phyloP scores from a whole-genome alignment of 2,329 filamentous ascomycete species.

The Colletotrichum brevisporum region DNA sequence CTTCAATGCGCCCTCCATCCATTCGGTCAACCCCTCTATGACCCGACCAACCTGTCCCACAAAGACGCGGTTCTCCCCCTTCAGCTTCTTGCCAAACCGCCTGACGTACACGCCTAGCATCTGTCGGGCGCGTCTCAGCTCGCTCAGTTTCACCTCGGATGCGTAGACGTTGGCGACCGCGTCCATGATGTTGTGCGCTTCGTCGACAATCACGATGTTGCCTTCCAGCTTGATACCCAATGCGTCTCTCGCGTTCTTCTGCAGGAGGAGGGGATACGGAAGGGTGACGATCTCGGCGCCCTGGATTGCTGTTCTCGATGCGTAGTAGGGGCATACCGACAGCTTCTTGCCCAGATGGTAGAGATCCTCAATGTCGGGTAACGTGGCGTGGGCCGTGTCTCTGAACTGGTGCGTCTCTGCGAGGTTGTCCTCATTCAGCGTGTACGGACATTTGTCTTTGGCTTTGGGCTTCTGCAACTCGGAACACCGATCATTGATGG shows the following conservation, averaged over 20 bases:
- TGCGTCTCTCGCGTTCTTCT: slow-evolving; percentile 88
- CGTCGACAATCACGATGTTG: slow-evolving; percentile 95
- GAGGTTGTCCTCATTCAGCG: slow-evolving; percentile 84
- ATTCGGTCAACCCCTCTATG: slow-evolving; percentile 81
- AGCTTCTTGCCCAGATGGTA: slow-evolving; percentile 82
- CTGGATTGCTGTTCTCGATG: slow-evolving; percentile 86
- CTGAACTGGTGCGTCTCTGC: slow-evolving; percentile 83
- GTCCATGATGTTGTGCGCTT: slow-evolving; percentile 98
- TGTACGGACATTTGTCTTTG: slow-evolving; percentile 78
- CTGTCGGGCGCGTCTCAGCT: slow-evolving; percentile 79
- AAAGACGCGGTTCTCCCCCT: slow-evolving; percentile 92
- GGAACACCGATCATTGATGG: slow-evolving; percentile 93
- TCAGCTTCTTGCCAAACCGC: slow-evolving; percentile 89
- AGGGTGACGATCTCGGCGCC: slow-evolving; percentile 91
- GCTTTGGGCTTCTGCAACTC: slow-evolving; percentile 86
- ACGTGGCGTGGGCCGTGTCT: slow-evolving; percentile 84
- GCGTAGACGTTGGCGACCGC: slow-evolving; percentile 91
- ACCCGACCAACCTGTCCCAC: slow-evolving; percentile 89
- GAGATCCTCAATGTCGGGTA: slow-evolving; percentile 95
- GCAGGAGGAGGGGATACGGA: slow-evolving; percentile 91
- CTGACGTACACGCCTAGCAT: slow-evolving; percentile 88
- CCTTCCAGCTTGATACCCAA: slow-evolving; percentile 87
- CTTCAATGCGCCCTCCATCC: slow-evolving; percentile 70
- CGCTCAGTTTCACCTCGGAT: slow-evolving; percentile 78
- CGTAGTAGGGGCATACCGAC: slow-evolving; percentile 94